phyloP scores from a whole-genome alignment of 805 yeast genomes.

The Candida nonsorbophila region DNA sequence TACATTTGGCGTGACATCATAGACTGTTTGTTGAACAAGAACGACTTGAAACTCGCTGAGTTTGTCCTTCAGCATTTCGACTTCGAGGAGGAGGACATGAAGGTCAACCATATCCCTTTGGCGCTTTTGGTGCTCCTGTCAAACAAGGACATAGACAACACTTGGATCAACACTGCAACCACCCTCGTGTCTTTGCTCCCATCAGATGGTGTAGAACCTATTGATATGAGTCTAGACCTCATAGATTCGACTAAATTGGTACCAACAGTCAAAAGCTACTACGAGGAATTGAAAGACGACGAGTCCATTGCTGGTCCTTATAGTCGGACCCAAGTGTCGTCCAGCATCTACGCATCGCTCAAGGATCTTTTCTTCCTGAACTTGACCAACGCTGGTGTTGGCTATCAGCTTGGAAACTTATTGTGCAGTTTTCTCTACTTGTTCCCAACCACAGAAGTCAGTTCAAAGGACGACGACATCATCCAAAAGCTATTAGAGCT shows the following conservation, averaged over 20 bases:
- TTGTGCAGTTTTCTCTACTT: too few species aligned
- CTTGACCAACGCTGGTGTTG: too few species aligned
- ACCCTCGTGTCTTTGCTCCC: constrained; percentile 53
- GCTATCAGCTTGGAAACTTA: too few species aligned
- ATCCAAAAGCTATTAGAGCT: not conserved
- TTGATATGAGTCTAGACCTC: constrained; percentile 2
- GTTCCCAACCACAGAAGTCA: too few species aligned
- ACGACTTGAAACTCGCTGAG: constrained; percentile 40
- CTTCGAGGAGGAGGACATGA: constrained; percentile 84
- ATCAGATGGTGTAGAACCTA: constrained; percentile 44
- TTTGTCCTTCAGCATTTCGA: constrained; percentile 64
- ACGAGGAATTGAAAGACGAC: constrained; percentile 1
- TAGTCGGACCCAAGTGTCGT: too few species aligned
- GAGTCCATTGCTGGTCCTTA: too few species aligned
- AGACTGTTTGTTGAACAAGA: not conserved
- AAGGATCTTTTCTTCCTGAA: too few species aligned
- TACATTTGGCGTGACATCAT: constrained; percentile 70
- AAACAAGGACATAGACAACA: constrained; percentile 7
- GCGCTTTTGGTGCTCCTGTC: constrained; percentile 47
- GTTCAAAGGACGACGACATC: constrained; percentile 6
- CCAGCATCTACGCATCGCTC: too few species aligned
- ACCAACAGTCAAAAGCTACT: constrained; percentile 1
- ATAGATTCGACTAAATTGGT: too few species aligned
- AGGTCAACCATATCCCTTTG: constrained; percentile 69
- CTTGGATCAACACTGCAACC: constrained; percentile 38